Evolutionary conservation across 164 flowering plant genomes (phyloP).

Genomic region (Santalum album): DNA sequence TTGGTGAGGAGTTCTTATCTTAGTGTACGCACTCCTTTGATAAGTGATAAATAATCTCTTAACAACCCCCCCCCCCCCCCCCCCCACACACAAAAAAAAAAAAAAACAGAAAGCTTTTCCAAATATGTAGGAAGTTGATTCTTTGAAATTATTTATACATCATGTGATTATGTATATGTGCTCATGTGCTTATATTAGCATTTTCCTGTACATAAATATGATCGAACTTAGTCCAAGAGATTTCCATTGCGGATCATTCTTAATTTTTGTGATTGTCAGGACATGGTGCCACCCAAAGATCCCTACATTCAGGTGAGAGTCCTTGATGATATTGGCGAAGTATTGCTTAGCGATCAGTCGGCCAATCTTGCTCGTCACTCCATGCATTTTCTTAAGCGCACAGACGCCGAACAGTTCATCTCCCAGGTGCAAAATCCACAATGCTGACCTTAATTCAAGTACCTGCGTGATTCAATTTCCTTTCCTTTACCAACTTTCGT

Average conservation of each 20-base stretch:
- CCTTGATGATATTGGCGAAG: conserved; percentile 77
- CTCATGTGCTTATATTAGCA: no score
- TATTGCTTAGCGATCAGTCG: conserved; percentile 54
- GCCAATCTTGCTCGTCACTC: conserved; percentile 71
- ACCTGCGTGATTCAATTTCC: no score
- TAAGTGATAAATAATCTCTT: no score
- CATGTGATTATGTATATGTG: no score
- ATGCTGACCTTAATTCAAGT: no score
- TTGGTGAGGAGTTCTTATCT: no score
- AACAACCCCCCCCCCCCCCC: no score
- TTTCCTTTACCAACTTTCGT: no score
- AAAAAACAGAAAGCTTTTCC: no score
- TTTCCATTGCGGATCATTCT: background rate
- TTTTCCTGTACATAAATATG: no score
- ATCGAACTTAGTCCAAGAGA: background rate
- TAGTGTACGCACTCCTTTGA: no score
- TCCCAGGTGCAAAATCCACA: conserved; percentile 50
- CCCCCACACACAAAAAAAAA: no score
- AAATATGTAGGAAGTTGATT: background rate
- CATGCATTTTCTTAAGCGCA: conserved; percentile 77
- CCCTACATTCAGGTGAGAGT: conserved; percentile 90
- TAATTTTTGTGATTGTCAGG: conserved; percentile 32
- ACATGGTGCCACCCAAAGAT: conserved; percentile 97
- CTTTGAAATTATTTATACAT: background rate
- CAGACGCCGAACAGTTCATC: conserved; percentile 91